Evolutionary conservation across 345 rosid genomes (phyloP).

Genomic region (Jatropha curcas): DNA sequence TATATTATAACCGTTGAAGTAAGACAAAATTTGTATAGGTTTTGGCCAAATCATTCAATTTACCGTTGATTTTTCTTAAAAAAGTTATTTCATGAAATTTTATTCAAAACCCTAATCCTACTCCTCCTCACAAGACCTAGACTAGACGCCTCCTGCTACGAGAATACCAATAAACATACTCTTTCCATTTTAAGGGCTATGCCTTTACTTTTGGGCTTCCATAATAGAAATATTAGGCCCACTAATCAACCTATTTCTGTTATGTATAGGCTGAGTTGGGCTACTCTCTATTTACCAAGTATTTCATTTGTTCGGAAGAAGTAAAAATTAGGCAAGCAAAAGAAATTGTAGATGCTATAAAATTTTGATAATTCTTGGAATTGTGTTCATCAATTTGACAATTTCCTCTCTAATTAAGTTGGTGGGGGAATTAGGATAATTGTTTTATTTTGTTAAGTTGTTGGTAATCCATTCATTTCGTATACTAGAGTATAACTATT

Average conservation of each 20-base stretch:
- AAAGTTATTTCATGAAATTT: background rate
- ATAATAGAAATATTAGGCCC: background rate
- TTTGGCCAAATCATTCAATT: too few relatives aligned
- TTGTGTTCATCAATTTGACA: conserved; percentile 1
- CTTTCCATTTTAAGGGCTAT: too few relatives aligned
- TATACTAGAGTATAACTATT: too few relatives aligned
- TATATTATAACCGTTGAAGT: too few relatives aligned
- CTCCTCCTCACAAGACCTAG: too few relatives aligned
- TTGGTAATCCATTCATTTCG: background rate
- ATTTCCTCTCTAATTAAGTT: background rate
- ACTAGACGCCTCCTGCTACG: too few relatives aligned
- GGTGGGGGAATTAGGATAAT: background rate
- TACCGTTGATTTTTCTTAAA: too few relatives aligned
- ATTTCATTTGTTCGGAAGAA: background rate
- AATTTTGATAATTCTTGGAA: background rate
- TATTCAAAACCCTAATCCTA: too few relatives aligned
- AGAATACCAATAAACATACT: too few relatives aligned
- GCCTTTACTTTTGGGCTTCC: too few relatives aligned
- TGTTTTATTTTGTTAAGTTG: background rate
- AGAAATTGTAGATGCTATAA: background rate
- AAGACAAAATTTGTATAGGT: too few relatives aligned
- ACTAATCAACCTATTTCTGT: background rate
- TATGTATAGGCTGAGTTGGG: background rate
- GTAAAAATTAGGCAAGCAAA: background rate
- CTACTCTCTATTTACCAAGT: background rate